These are phyloP conservation scores for Pinus tabuliformis DNA, from an alignment of 75 land plant genomes.

Conservation along the genomic window DNA sequence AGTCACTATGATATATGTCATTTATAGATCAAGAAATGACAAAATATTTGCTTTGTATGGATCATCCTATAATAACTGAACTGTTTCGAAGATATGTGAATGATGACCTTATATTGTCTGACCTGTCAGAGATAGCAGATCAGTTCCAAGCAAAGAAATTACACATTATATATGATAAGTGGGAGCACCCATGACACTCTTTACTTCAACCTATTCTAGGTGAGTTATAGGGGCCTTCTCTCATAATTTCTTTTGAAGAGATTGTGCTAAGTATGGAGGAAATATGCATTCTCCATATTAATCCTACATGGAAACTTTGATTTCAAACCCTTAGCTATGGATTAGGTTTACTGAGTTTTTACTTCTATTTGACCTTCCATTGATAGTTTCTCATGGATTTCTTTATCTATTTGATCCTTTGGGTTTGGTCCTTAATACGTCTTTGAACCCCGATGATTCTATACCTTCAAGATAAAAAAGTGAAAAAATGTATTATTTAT, in stretches of 20 bases:
- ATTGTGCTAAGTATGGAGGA: conserved; percentile 75
- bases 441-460: no score
- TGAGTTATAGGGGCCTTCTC: conserved; percentile 84
- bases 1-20: conserved; percentile 81
- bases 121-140: conserved; percentile 85
- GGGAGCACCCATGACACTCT: conserved; percentile 76
- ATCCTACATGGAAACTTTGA: conserved; percentile 76
- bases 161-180: conserved; percentile 79
- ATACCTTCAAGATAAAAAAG: no score
- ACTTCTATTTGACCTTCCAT: conserved; percentile 59
- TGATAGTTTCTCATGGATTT: conserved; percentile 68
- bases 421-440: no score
- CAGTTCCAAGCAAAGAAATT: conserved; percentile 73
- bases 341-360: conserved; percentile 73
- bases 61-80: conserved; percentile 46
- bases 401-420: no score
- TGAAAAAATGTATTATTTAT: no score
- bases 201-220: conserved; percentile 88
- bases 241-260: conserved; percentile 76
- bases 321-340: conserved; percentile 69
- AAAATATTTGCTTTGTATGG: conserved; percentile 76
- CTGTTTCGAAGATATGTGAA: conserved; percentile 42
- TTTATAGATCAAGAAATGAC: conserved; percentile 87
- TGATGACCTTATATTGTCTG: conserved; percentile 59
- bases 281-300: conserved; percentile 66